These are phyloP conservation scores for Rachicladosporium sp. DNA, from an alignment of 2,329 filamentous ascomycete genomes.

Conservation along the genomic window DNA sequence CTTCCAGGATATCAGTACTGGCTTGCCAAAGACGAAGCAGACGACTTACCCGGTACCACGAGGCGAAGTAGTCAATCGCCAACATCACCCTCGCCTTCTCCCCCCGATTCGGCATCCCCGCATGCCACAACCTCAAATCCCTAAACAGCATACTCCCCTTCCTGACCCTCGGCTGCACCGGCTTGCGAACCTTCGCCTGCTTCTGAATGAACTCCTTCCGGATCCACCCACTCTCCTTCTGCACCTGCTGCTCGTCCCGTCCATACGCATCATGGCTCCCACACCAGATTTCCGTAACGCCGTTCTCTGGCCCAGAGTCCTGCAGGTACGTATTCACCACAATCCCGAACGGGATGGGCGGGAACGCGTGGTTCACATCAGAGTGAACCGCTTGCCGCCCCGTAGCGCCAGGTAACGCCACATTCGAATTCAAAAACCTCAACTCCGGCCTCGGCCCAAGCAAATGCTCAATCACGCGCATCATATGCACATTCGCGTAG, in stretches of 20 bases:
- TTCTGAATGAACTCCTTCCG: constrained; percentile 22
- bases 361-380: constrained; percentile 24
- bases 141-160: constrained; percentile 35
- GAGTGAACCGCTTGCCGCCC: constrained; percentile 23
- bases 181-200: constrained; percentile 22
- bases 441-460: constrained; percentile 22
- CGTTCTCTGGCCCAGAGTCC: constrained; percentile 33
- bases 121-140: constrained; percentile 39
- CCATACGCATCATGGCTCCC: constrained; percentile 34
- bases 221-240: constrained; percentile 18
- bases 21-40: too few species aligned
- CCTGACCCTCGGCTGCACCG: constrained; percentile 29
- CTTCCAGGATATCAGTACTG: too few species aligned
- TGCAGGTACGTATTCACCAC: constrained; percentile 39
- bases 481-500: constrained; percentile 12
- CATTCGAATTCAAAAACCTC: constrained; percentile 24
- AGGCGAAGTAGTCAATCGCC: constrained; percentile 26
- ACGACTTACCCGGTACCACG: constrained; percentile 21
- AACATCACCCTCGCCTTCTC: constrained; percentile 35
- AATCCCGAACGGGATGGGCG: constrained; percentile 31
- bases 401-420: constrained; percentile 16
- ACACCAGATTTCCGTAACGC: constrained; percentile 41
- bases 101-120: constrained; percentile 36
- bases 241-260: constrained; percentile 16
- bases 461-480: constrained; percentile 11